Conservation (phyloP, 2,329 filamentous ascomycete genomes). For the Bertia moriformis region DNA sequence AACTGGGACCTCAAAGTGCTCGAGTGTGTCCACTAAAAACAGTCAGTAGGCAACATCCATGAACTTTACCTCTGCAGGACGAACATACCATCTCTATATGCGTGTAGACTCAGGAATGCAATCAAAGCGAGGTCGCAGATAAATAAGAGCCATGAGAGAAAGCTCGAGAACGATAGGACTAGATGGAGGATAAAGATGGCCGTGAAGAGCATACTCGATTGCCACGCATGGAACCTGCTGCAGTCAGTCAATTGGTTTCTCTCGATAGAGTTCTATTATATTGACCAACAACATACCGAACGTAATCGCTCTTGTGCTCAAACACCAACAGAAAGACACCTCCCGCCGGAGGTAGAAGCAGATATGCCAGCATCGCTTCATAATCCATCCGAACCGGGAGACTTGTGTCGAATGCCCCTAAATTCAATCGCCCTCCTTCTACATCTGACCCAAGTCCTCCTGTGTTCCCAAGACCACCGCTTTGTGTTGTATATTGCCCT, state of each 20-base stretch:
- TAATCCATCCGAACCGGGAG: conserved; percentile 43
- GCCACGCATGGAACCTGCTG: conserved; percentile 49
- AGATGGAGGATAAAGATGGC: conserved; percentile 42
- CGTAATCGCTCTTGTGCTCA: conserved; percentile 54
- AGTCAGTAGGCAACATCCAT: neutral
- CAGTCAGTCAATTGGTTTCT: conserved; percentile 3
- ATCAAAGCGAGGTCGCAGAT: conserved; percentile 38
- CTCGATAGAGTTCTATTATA: neutral
- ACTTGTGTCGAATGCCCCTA: conserved; percentile 38
- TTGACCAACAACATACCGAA: conserved; percentile 26
- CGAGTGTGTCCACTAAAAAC: conserved; percentile 36
- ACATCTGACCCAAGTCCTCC: conserved; percentile 14
- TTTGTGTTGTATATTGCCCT: conserved; percentile 7
- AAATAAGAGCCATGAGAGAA: conserved; percentile 47
- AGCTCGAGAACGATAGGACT: conserved; percentile 41
- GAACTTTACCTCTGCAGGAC: neutral
- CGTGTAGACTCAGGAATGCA: conserved; percentile 37
- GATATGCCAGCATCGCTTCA: conserved; percentile 47
- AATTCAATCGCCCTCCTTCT: conserved; percentile 23
- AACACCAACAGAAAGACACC: conserved; percentile 42
- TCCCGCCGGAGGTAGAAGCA: conserved; percentile 45
- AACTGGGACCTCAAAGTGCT: conserved; percentile 46
- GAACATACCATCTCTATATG: conserved; percentile 39
- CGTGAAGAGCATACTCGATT: conserved; percentile 40
- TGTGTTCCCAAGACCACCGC: neutral